These are phyloP conservation scores for Elsinoe batatas DNA, from an alignment of 2,329 filamentous ascomycete species.

Conservation along the genomic window DNA sequence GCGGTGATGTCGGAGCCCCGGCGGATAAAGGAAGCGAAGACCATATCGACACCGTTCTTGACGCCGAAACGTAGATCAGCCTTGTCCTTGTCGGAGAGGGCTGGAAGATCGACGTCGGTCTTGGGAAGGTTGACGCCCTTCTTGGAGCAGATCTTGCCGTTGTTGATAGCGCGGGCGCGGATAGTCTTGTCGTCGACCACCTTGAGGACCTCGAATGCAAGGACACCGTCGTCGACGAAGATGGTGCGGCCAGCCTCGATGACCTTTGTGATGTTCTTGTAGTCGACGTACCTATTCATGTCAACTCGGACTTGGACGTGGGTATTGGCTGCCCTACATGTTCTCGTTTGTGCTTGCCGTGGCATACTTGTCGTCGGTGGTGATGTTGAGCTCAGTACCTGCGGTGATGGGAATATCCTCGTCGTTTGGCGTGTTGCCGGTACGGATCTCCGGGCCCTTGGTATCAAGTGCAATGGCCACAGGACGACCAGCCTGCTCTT, in stretches of 20 bases:
- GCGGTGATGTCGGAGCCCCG: conserved; percentile 84
- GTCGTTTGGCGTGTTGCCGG: conserved; percentile 62
- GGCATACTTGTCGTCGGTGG: conserved; percentile 88
- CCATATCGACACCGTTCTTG: conserved; percentile 98
- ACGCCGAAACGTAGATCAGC: conserved; percentile 88
- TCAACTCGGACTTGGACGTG: not conserved
- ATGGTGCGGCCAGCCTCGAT: conserved; percentile 84
- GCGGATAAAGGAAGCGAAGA: conserved; percentile 97
- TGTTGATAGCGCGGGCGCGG: conserved; percentile 82
- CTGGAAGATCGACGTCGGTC: conserved; percentile 95
- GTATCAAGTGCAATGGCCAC: conserved; percentile 88
- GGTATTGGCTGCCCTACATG: conserved; percentile 56
- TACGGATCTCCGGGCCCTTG: conserved; percentile 80
- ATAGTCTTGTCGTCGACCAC: conserved; percentile 84
- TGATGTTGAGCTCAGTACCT: conserved; percentile 84
- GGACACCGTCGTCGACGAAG: conserved; percentile 96
- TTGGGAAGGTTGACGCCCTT: conserved; percentile 99
- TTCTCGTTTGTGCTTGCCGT: conserved; percentile 77
- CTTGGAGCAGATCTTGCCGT: conserved; percentile 95
- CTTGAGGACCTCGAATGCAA: conserved; percentile 87
- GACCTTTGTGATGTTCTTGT: conserved; percentile 99
- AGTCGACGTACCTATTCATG: conserved; percentile 76
- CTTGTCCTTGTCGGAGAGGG: conserved; percentile 97
- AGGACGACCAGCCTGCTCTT: conserved; percentile 66
- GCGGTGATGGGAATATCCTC: conserved; percentile 70